Percentiles rank a stretch among this genome's conserved stretches.
phyloP scores from a whole-genome alignment of 331 rosid species.

The Quercus tomentella region DNA sequence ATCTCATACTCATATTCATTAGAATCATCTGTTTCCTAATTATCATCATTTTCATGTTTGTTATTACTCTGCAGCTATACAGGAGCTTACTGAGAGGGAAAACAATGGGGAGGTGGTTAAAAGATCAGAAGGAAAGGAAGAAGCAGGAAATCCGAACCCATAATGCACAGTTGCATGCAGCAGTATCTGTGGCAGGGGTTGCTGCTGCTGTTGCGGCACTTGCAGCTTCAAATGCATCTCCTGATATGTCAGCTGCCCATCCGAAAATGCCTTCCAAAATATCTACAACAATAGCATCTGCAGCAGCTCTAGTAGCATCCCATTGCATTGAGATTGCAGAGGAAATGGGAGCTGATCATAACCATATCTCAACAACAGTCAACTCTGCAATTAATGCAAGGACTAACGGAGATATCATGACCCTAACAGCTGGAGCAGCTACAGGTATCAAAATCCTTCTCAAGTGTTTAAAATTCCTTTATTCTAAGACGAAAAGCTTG shows the following conservation, averaged over 20 bases:
- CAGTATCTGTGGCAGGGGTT: conserved; percentile 91
- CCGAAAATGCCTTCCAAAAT: conserved; percentile 42
- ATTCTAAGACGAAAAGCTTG: not conserved
- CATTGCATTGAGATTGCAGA: conserved; percentile 97
- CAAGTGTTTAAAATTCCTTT: not conserved
- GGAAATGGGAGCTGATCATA: conserved; percentile 92
- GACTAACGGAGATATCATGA: conserved; percentile 87
- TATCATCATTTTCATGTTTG: not conserved
- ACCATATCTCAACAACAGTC: conserved; percentile 60
- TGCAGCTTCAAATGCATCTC: conserved; percentile 60
- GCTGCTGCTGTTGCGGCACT: conserved; percentile 88
- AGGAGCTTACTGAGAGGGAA: conserved; percentile 74
- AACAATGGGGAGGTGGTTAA: conserved; percentile 74
- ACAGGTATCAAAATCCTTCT: conserved; percentile 51
- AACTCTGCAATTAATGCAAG: conserved; percentile 84
- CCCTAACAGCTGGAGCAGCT: conserved; percentile 96
- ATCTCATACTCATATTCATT: conserved; percentile 20
- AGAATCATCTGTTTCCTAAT: not conserved
- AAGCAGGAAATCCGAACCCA: conserved; percentile 89
- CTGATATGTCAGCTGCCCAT: conserved; percentile 38
- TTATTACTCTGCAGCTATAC: conserved; percentile 54
- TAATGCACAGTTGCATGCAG: conserved; percentile 90
- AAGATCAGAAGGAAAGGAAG: conserved; percentile 95
- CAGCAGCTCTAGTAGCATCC: conserved; percentile 92
- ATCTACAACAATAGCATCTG: conserved; percentile 76